Conservation (phyloP, 2,329 filamentous ascomycete genomes). For the Volutella citrinella region DNA sequence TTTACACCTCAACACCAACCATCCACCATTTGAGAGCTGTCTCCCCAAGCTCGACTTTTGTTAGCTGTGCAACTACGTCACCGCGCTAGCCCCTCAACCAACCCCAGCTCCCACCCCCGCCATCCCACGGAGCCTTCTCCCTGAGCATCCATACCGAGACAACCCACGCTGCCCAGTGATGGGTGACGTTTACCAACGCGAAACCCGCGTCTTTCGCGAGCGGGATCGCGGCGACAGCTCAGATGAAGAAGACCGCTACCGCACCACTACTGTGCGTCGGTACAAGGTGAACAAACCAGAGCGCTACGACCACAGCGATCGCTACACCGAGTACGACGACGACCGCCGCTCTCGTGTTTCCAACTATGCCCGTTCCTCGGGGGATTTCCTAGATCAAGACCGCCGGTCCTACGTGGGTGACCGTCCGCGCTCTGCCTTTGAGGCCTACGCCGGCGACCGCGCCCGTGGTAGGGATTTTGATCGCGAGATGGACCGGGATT, state of each 20-base stretch:
- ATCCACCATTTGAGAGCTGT: too few species aligned
- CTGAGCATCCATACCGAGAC: too few species aligned
- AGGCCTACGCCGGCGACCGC: constrained; percentile 36
- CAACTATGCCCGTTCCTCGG: constrained; percentile 35
- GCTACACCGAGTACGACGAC: constrained; percentile 43
- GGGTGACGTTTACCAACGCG: constrained; percentile 32
- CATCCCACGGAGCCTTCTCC: too few species aligned
- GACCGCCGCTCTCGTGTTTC: constrained; percentile 44
- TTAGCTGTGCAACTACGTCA: too few species aligned
- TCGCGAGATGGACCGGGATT: constrained; percentile 39
- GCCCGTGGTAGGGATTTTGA: constrained; percentile 43
- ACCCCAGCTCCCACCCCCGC: constrained; percentile 8
- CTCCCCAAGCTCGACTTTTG: too few species aligned
- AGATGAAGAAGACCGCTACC: constrained; percentile 45
- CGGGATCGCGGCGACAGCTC: constrained; percentile 28
- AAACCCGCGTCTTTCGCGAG: constrained; percentile 34
- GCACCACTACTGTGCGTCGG: constrained; percentile 47
- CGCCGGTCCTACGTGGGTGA: constrained; percentile 45
- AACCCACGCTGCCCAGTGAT: too few species aligned
- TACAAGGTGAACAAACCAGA: constrained; percentile 49
- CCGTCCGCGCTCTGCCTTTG: constrained; percentile 50
- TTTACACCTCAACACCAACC: too few species aligned
- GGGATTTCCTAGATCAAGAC: constrained; percentile 41
- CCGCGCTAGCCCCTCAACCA: too few species aligned
- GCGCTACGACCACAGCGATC: constrained; percentile 37